Base-by-base conservation (phyloP, 768 basidiomycete species). In the Phylloporus scabripes region DNA sequence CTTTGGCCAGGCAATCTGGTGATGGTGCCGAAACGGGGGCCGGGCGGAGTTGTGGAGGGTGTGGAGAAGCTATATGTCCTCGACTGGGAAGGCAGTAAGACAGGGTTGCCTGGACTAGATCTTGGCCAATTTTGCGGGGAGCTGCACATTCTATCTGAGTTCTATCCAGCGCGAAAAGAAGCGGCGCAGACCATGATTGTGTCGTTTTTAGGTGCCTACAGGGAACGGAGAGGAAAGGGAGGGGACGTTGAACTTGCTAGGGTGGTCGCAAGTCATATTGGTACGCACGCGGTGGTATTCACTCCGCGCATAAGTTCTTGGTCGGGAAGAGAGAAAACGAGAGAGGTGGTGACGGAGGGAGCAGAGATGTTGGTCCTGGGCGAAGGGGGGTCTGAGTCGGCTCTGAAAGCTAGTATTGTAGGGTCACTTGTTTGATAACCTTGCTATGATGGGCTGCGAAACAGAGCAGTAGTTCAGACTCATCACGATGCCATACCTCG, bases 1-100 rank as follows among this genome's bases (percentile, higher is more conserved):
- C 81, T 86, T 55, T 87, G 85, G 83, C 77, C 85, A 1, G 85
- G 83, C 0, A 86, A 87, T 57, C 54, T 86, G 40, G 68, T 84
- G 52, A 55, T 84, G n/a, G 61, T 55, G 10, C 59, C 73, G 10
- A 63, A 63, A 42, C 58, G 58, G 6, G 59, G 65, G 1, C n/a
- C 36, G 11, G 60, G 60, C 7, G 69, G 68, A 11, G 46, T 23
- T 1, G 42, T 51, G 45, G 61, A 52, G 12, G 53, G 51, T 9
- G 55, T 81, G 33, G 66, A 70, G 57, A 70, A 63, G 10, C 54
- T 82, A 9, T 73, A 68, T 36, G 68, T 85, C 31, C 55, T 85
- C 39, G 85, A 86, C 61, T 86, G 85, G 85, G 84, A 87, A 56
- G 41, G 83, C 9, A 64, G 72, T 32, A 83, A 74, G 64, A 69